phyloP scores from a whole-genome alignment of 1,284 basidiomycete genomes.

The Cutaneotrichosporon daszewskae region DNA sequence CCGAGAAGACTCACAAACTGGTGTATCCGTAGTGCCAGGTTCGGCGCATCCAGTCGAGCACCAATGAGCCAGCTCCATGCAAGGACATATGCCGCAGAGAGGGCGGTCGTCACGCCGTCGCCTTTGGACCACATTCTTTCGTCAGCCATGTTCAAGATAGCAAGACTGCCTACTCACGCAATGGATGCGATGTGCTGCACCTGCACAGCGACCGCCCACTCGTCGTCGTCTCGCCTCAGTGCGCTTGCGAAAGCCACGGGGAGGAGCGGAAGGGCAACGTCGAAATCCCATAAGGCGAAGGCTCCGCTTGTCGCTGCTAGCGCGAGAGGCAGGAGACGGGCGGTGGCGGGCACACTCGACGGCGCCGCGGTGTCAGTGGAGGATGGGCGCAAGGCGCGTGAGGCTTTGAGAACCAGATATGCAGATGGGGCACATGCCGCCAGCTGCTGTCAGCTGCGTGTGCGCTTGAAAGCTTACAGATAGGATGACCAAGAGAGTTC shows the following conservation, averaged over 20 bases:
- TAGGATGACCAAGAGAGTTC: too few relatives aligned
- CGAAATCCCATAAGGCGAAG: slow-evolving; percentile 1
- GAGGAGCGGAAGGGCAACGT: slow-evolving; percentile 13
- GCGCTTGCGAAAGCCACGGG: slow-evolving; percentile 11
- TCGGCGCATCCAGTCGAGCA: slow-evolving; percentile 10
- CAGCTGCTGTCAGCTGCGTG: neutral
- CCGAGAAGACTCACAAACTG: slow-evolving; percentile 1
- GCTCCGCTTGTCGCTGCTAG: slow-evolving; percentile 10
- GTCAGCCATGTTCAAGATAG: neutral
- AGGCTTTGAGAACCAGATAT: slow-evolving; percentile 15
- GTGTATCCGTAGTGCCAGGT: slow-evolving; percentile 7
- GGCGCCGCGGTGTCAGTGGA: slow-evolving; percentile 1
- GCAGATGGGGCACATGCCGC: slow-evolving; percentile 5
- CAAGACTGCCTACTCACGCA: neutral
- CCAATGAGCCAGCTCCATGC: slow-evolving; percentile 16
- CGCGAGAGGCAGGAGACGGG: slow-evolving; percentile 13
- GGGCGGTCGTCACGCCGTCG: neutral
- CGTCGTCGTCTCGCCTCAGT: slow-evolving; percentile 20
- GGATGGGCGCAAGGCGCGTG: slow-evolving; percentile 8
- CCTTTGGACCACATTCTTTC: slow-evolving; percentile 7
- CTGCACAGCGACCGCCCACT: slow-evolving; percentile 20
- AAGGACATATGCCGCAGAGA: slow-evolving; percentile 5
- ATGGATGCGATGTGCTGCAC: slow-evolving; percentile 13
- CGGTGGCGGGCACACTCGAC: slow-evolving; percentile 10
- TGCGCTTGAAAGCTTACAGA: neutral